phyloP scores from a whole-genome alignment of 2,329 filamentous ascomycete genomes.

The Penicillium sp. region DNA sequence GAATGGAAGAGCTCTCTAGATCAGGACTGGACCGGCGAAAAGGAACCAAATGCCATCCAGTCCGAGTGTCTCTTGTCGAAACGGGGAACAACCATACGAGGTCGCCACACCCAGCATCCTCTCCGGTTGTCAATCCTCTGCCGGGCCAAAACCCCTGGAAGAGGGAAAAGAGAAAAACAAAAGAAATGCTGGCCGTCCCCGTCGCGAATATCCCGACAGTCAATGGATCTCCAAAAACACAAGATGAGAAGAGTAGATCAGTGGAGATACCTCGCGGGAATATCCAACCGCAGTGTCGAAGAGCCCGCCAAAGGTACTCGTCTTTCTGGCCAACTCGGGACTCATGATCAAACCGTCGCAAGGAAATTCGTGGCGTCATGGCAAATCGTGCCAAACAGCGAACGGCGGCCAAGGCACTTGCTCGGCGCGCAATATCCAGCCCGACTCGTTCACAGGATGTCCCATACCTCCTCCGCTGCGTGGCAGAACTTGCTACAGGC shows the following conservation, averaged over 20 bases:
- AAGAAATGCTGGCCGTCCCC: slow-evolving; percentile 1
- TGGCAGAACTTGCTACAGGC: slow-evolving; percentile 99
- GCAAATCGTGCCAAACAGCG: slow-evolving; percentile 9
- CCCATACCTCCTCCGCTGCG: slow-evolving; percentile 94
- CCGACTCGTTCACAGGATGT: slow-evolving; percentile 65
- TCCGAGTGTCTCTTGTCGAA: slow-evolving; percentile 22
- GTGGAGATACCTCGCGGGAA: background rate
- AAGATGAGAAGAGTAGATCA: background rate
- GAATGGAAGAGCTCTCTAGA: slow-evolving; percentile 18
- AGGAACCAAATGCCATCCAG: slow-evolving; percentile 32
- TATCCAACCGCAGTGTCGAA: too few relatives aligned
- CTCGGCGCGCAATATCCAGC: slow-evolving; percentile 11
- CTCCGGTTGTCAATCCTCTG: too few relatives aligned
- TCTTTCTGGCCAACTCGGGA: too few relatives aligned
- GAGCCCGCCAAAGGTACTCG: too few relatives aligned
- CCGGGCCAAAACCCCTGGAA: background rate
- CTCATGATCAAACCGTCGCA: slow-evolving; percentile 4
- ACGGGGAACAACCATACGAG: slow-evolving; percentile 8
- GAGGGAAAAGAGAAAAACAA: background rate
- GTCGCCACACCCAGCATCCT: too few relatives aligned
- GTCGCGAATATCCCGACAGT: slow-evolving; percentile 3
- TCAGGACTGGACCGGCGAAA: slow-evolving; percentile 28
- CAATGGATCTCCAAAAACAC: background rate
- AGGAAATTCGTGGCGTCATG: slow-evolving; percentile 23
- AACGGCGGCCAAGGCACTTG: slow-evolving; percentile 10